These are phyloP conservation scores for Globisporangium iwayamae DNA, from an alignment of 352 stramenopile species.

Conservation along the genomic window DNA sequence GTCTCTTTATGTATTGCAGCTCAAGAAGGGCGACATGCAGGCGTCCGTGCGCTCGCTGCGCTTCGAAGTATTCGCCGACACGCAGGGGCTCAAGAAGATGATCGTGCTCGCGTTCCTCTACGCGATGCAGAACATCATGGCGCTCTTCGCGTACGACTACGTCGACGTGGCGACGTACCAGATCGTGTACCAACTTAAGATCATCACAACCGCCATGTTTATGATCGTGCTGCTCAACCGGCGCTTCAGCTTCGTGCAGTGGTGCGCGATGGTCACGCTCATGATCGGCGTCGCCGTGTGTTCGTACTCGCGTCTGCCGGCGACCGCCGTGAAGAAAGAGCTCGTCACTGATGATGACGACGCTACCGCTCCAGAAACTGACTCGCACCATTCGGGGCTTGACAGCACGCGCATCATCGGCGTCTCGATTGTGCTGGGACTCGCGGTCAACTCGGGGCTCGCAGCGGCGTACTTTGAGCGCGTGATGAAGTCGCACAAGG, in stretches of 20 bases:
- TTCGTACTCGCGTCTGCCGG: conserved; percentile 72
- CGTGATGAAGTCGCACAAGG: conserved; percentile 86
- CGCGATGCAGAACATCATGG: conserved; percentile 85
- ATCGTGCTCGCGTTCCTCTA: conserved; percentile 82
- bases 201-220: conserved; percentile 88
- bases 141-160: conserved; percentile 86
- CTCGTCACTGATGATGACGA: conserved; percentile 13
- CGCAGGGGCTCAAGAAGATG: conserved; percentile 81
- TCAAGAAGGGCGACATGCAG: conserved; percentile 53
- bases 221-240: conserved; percentile 87
- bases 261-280: conserved; percentile 79
- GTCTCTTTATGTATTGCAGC: conserved; percentile 12
- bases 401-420: conserved; percentile 68
- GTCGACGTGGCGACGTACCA: conserved; percentile 88
- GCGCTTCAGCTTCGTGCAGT: conserved; percentile 80
- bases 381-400: conserved; percentile 13
- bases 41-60: conserved; percentile 58
- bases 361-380: not conserved
- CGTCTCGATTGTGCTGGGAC: conserved; percentile 70
- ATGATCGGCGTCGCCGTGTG: conserved; percentile 85
- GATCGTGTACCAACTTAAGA: conserved; percentile 90
- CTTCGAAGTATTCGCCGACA: conserved; percentile 79
- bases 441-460: conserved; percentile 85
- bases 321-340: conserved; percentile 18
- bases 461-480: conserved; percentile 85